Percentiles rank a stretch among this genome's conserved stretches.
phyloP scores from a whole-genome alignment of 108 stramenopile genomes.

The Aurantiochytrium sp. region DNA sequence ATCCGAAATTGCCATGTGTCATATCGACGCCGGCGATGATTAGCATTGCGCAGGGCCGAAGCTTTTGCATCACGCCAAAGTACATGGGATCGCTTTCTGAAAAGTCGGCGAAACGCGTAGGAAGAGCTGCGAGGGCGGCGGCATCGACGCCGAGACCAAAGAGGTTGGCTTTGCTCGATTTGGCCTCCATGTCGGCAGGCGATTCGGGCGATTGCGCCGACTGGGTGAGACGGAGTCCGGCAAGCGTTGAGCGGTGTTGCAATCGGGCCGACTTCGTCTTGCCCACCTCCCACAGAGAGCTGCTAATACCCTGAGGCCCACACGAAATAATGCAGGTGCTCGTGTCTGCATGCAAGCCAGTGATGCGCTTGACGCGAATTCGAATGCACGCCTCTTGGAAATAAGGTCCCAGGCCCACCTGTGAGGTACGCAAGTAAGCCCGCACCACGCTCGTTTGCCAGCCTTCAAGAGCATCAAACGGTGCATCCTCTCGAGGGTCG shows the following conservation, averaged over 20 bases:
- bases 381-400: neutral
- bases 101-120: neutral
- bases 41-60: neutral
- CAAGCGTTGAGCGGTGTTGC: neutral
- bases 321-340: neutral
- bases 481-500: neutral
- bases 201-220: neutral
- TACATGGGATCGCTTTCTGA: neutral
- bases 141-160: neutral
- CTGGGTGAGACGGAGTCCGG: neutral
- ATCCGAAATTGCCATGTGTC: neutral
- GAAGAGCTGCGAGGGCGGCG: neutral
- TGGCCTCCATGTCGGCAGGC: neutral
- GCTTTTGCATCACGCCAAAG: constrained; percentile 1
- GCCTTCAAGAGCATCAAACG: neutral
- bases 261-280: neutral
- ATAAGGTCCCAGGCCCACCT: neutral
- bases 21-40: neutral
- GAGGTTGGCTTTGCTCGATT: neutral
- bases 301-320: neutral
- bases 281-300: neutral
- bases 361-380: neutral
- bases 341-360: neutral
- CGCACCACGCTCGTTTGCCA: constrained; percentile 1
- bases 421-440: neutral